Base-by-base conservation (phyloP, 31 red algal genomes). In the Pterothamnion heteromorphum region DNA sequence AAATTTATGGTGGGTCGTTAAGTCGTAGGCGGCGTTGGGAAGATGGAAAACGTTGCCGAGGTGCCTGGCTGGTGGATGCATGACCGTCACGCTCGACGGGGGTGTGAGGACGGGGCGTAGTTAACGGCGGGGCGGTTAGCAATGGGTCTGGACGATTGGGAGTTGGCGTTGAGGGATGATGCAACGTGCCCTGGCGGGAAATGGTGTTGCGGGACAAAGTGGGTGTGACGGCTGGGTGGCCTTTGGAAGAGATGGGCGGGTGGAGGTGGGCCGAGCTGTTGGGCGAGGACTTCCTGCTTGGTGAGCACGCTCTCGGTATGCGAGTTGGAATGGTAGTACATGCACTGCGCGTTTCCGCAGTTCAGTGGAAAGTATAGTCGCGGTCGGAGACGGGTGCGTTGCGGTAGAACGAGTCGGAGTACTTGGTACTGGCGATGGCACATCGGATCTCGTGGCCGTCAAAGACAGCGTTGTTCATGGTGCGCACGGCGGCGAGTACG, bases 191-290 rank as follows among this genome's bases (percentile, higher is more conserved):
- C n/a, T n/a, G n/a, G n/a, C n/a, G n/a, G n/a, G n/a, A n/a, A n/a
- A n/a, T n/a, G n/a, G n/a, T n/a, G n/a, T n/a, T n/a, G n/a, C n/a
- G n/a, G n/a, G n/a, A n/a, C n/a, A n/a, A n/a, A n/a, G n/a, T n/a
- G n/a, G n/a, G n/a, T n/a, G n/a, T n/a, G n/a, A n/a, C n/a, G n/a
- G n/a, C n/a, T n/a, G n/a, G n/a, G n/a, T n/a, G n/a, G n/a, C n/a
- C n/a, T n/a, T n/a, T n/a, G n/a, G n/a, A 98, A 98, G 31, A 95
- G 93, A 93, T 98, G 94, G 37, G 90, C 87, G 18, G 97, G 94
- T 44, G 97, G 97, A 0, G 97, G 97, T 2, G 97, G 97, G 21
- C 97, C 97, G 21, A 96, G 93, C 35, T 95, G 95, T 2, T 90
- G 92, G 33, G 90, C 92, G 2, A 98, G 88, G 4, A 96, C 93